Evolutionary conservation across 768 basidiomycete genomes (phyloP), one percentile per base, ranked within the genome.

Genomic region (Paxillus ammoniavirescens): DNA sequence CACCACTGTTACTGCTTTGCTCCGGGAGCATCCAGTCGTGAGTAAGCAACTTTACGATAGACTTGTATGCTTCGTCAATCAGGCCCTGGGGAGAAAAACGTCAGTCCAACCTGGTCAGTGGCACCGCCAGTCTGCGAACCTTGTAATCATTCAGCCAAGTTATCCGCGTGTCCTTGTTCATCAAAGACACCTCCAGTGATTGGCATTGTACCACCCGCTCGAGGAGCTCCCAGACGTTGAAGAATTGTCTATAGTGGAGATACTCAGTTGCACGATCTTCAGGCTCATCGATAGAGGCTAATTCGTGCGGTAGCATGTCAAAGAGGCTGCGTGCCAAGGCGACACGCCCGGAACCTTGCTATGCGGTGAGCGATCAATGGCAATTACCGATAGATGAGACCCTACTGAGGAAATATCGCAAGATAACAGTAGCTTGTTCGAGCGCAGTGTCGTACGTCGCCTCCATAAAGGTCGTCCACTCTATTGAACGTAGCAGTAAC

Each of bases 381-480:
- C 17, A n/a, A 9, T 33, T 35, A 14, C 3, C 33, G 45, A 17
- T 35, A 38, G 9, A 10, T 1, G n/a, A 48, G 47, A 14, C 69
- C 83, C 30, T 64, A 94, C 95, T 85, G 21, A 98, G 80, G 76
- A 97, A 91, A 66, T 93, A 93, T 14, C 95, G 84, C 52, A 93
- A 66, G 54, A 97, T 89, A 38, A 89, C 86, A 53, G 95, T 95
- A 1, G 91, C 86, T 62, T 94, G 91, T 63, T 89, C 83, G 8
- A 98, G 73, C 0, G 94, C 95, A 6, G 85, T 85, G 10, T 77
- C 73, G 57, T 87, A 84, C 1, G 95, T 98, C 5, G 78, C 72
- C 31, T 83, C 81, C 59, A 79, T 75, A 66, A 90, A 89, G 0
- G 83, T 88, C 48, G 95, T 89, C 96, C 96, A 99, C 63, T 98